Conservation (phyloP, 148 eudicot species). For the Rhododendron vialii region DNA sequence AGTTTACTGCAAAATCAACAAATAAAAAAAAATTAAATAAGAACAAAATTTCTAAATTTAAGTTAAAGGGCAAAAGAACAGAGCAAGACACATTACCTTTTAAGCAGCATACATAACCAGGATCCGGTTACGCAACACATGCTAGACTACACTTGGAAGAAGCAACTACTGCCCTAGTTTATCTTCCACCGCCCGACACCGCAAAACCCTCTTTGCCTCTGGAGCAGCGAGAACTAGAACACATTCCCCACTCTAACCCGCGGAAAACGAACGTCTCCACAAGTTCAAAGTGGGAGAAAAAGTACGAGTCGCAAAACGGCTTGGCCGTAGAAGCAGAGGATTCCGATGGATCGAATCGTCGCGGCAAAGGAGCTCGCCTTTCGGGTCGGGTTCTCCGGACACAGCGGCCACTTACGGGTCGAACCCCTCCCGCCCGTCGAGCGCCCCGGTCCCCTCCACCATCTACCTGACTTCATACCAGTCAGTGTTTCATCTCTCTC, state of each 20-base stretch:
- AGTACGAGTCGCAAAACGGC: not conserved
- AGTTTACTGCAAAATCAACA: too few species aligned
- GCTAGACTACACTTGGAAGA: too few species aligned
- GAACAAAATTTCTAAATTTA: too few species aligned
- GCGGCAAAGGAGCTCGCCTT: conserved; percentile 56
- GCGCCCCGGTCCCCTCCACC: conserved; percentile 39
- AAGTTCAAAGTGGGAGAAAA: not conserved
- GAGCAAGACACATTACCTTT: too few species aligned
- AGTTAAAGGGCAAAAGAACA: too few species aligned
- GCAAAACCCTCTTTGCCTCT: not conserved
- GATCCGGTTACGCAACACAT: too few species aligned
- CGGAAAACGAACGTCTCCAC: not conserved
- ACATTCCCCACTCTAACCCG: not conserved
- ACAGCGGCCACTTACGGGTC: conserved; percentile 68
- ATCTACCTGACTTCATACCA: conserved; percentile 68
- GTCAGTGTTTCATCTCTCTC: conserved; percentile 32
- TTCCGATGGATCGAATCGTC: conserved; percentile 56
- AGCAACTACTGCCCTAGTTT: not conserved
- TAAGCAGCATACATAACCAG: too few species aligned
- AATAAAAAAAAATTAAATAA: too few species aligned
- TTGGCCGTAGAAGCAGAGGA: not conserved
- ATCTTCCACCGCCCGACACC: not conserved
- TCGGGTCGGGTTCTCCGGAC: conserved; percentile 82
- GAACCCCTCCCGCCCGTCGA: conserved; percentile 85
- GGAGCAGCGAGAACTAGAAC: not conserved